A percentile compares a stretch with the other conserved stretches of the same genome.
Conservation (phyloP, 768 basidiomycete genomes). For the Lentinus tigrinus region DNA sequence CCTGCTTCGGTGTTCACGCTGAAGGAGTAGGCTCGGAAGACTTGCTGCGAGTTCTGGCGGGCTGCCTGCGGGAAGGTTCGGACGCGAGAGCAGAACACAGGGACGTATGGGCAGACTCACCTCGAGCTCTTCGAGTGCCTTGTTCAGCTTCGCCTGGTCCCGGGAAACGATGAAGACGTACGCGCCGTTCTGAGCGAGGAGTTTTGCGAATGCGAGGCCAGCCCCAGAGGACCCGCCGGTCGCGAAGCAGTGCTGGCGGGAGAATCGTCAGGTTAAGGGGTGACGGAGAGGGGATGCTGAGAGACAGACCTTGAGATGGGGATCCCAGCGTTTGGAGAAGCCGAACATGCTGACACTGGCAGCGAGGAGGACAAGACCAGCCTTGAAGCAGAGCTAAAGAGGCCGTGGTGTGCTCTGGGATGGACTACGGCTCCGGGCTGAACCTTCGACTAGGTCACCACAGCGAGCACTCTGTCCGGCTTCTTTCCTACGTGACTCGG, state of each 20-base stretch:
- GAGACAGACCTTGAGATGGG: too few relatives aligned
- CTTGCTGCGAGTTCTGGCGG: background rate
- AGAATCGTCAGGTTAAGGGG: too few relatives aligned
- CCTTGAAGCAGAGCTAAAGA: too few relatives aligned
- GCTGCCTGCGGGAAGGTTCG: background rate
- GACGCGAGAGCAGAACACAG: background rate
- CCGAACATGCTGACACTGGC: too few relatives aligned
- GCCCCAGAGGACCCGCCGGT: conserved; percentile 84
- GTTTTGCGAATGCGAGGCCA: conserved; percentile 68
- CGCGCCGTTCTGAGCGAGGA: conserved; percentile 68
- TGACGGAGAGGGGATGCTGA: too few relatives aligned
- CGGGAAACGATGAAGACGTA: conserved; percentile 85
- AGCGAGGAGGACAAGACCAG: too few relatives aligned
- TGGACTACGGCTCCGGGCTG: too few relatives aligned
- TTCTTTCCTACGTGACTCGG: too few relatives aligned
- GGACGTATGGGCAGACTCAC: conserved; percentile 38
- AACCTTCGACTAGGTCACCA: too few relatives aligned
- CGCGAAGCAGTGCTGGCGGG: conserved; percentile 82
- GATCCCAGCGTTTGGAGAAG: too few relatives aligned
- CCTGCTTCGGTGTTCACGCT: conserved; percentile 52
- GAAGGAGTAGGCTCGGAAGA: conserved; percentile 54
- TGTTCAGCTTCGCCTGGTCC: conserved; percentile 58
- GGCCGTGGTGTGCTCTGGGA: too few relatives aligned
- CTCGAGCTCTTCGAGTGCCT: conserved; percentile 61
- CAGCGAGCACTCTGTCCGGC: too few relatives aligned